Evolutionary conservation across 1,284 basidiomycete species (phyloP), one percentile per base, ranked within the genome.

Genomic region (Xerocomus minutiporus): DNA sequence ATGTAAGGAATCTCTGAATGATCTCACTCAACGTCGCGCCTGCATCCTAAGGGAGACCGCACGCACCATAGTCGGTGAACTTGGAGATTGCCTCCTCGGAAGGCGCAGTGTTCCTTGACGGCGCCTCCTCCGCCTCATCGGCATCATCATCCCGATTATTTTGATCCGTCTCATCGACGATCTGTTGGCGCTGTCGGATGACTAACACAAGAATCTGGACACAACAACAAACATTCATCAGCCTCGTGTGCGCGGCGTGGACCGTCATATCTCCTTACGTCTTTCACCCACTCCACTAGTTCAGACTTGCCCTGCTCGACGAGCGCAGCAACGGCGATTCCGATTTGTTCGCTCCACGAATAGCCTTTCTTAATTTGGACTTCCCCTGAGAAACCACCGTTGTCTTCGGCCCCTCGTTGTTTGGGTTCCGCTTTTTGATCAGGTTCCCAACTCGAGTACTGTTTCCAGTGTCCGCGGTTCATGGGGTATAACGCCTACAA

Each of bases 281-380:
- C 81, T 60, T 85, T 85, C 46, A 86, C 78, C 90, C 92, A 93
- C 52, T 85, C 79, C 36, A 96, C 79, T 46, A 92, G 74, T 34
- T 79, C 76, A 53, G 73, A 69, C 60, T 88, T 76, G 7, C 77
- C 83, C 15, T 79, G 78, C 45, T 93, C 87, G 5, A 86, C 72
- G 15, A 97, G 76, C 46, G 82, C 79, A 39, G 83, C 83, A 56
- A 97, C 80, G 5, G 84, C 85, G 57, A 96, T 91, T 7, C 89
- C 93, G 50, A 97, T 76, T 69, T 96, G 85, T 65, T 96, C 87
- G 61, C 85, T 92, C 84, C 87, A 89, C n/a, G 87, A 83, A 68
- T 88, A 88, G 11, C 91, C 92, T 61, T 91, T 89, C 75, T 91
- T 89, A 57, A 96, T 84, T 59, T 84, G 77, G 35, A 97, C 80